Conservation (phyloP, 306 rosid genomes). For the Astragalus membranaceus region DNA sequence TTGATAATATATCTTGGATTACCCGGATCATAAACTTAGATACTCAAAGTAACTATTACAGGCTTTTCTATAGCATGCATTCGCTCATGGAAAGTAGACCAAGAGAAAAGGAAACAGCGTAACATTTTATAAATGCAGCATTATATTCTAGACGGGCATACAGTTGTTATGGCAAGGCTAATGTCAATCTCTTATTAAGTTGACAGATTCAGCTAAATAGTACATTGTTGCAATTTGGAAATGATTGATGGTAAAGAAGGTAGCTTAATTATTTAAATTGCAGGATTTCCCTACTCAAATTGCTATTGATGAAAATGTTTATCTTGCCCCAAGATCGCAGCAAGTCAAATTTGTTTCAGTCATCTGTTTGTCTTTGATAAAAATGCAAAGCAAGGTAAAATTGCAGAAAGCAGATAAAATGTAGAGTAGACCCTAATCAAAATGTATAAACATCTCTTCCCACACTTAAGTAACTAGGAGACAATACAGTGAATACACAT, state of each 20-base stretch:
- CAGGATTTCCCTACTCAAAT: background rate
- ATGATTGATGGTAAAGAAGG: background rate
- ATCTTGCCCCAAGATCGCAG: background rate
- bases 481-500: too few species aligned
- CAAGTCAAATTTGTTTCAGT: background rate
- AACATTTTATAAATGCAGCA: background rate
- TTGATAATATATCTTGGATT: background rate
- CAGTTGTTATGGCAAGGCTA: background rate
- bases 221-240: background rate
- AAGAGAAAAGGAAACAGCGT: background rate
- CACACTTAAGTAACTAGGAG: too few species aligned
- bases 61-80: background rate
- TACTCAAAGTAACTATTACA: background rate
- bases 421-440: too few species aligned
- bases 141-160: background rate
- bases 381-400: too few species aligned
- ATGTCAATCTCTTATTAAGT: background rate
- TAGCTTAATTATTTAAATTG: background rate
- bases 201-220: background rate
- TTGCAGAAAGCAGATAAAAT: too few species aligned
- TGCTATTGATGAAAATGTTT: background rate
- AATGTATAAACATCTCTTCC: too few species aligned
- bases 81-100: background rate
- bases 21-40: background rate
- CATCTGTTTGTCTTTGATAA: background rate